Base-by-base conservation (phyloP, 768 basidiomycete species). In the Phallus indusiatus region DNA sequence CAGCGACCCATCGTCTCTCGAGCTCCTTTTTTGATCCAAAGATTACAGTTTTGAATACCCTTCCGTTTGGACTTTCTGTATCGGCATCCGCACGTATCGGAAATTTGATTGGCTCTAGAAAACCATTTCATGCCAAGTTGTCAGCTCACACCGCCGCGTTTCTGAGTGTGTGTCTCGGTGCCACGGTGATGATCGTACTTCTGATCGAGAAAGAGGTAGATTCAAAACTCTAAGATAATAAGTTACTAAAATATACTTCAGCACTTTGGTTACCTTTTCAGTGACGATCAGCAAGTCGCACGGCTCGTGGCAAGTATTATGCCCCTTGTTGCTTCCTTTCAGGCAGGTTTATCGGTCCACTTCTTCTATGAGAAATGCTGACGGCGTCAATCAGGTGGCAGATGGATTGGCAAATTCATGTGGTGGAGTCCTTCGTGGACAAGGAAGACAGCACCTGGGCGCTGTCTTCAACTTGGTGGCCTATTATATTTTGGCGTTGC, bases 81-180 rank as follows among this genome's bases (percentile, higher is more conserved):
- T 90, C 86, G 36, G 82, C 86, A 3, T 87, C 86, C 17, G 81
- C 83, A 12, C 81, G 84, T 16, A 78, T 90, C 6, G 88, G 88
- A 24, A 87, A 88, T 66, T 73, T 85, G 48, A 83, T 89, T 42
- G 88, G 88, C 10, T 72, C 79, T 16, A 76, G 76, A 36, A 76
- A 77, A 6, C 75, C 81, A 1, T 48, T 60, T 0, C 78, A 77
- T 34, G 84, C 86, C 6, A 81, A 79, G 59, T 70, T 73, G 34
- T 77, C 81, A 1, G 82, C 83, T 5, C 83, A 87, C 62, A 80
- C 82, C 1, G 78, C 84, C 2, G 85, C 86, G 1, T 63, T 86
- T 1, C 64, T 86, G 12, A 86, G 86, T 60, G 80, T 87, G 5
- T 61, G 84, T 14, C 72, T 82, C 0, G 86, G 86, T 1, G 61